Base-by-base conservation (phyloP, 2,329 filamentous ascomycete genomes). In the Botrytis porri region DNA sequence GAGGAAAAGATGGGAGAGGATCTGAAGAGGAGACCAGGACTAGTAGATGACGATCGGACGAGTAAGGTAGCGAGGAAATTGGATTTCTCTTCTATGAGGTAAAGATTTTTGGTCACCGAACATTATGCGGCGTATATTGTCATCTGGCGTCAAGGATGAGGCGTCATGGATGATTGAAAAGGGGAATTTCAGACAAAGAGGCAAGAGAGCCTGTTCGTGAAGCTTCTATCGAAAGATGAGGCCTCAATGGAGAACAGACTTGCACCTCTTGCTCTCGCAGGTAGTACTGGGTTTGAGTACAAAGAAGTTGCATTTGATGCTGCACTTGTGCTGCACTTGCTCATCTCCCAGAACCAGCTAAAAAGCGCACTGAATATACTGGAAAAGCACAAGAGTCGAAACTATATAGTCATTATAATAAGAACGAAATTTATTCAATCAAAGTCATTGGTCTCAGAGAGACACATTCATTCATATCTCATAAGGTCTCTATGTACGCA, bases 1-100 rank as follows among this genome's bases (percentile, higher is more conserved):
- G 85, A 90, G 74, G 89, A 92, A 78, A 93, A 92, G 82, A 89
- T 96, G 84, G 94, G 89, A 0, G 92, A 93, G 74, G 95, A 97
- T 82, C 83, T 98, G 62, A 78, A 74, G 73, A 78, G 70, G 51
- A 75, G 74, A 71, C 91, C 90, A 2, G 94, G 93, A 1, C 85
- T 93, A 66, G 81, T 94, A 51, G 92, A 93, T 25, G 89, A 91
- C 80, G 88, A 86, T 80, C 86, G 91, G 41, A 89, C 87, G 6
- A 89, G 90, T 76, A 95, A 93, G 82, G 79, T 81, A 57, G 79
- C 80, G 14, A 76, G 80, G 71, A 81, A 77, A 70, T 75, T 81
- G 70, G 79, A 81, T 75, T 81, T 81, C 75, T 73, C 75, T 22
- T 75, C 72, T 5, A 78, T 79, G 78, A 78, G 70, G 60, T 78